phyloP scores from a whole-genome alignment of 208 protist genomes.

The Trypanosoma cruzi region DNA sequence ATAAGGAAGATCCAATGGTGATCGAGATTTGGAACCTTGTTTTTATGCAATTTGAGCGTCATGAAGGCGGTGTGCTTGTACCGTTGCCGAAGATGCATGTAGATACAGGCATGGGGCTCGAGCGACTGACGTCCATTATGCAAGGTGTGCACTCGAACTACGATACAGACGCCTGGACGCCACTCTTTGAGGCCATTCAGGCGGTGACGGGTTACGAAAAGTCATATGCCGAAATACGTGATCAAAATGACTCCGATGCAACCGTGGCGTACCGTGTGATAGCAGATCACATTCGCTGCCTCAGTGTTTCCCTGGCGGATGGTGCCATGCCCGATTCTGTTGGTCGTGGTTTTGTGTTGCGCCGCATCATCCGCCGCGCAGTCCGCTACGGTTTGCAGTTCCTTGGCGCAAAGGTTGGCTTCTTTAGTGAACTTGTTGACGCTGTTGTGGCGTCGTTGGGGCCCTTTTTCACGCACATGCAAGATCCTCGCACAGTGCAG shows the following conservation, averaged over 20 bases:
- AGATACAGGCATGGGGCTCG: constrained; percentile 99
- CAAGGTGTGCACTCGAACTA: constrained; percentile 98
- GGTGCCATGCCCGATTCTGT: constrained; percentile 95
- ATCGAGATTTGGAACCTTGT: constrained; percentile 99
- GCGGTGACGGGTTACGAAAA: constrained; percentile 86
- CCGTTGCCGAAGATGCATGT: constrained; percentile 94
- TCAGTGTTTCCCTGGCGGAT: constrained; percentile 97
- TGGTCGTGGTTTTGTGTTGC: constrained; percentile 97
- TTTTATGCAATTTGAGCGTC: constrained; percentile 99
- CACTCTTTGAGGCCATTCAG: constrained; percentile 97
- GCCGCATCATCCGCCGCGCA: constrained; percentile 97
- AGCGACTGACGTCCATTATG: constrained; percentile 97
- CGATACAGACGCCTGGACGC: constrained; percentile 98
- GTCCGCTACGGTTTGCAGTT: constrained; percentile 97
- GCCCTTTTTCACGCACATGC: constrained; percentile 95
- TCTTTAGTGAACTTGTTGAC: constrained; percentile 95
- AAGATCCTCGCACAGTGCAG: constrained; percentile 68
- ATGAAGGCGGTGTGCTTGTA: constrained; percentile 84
- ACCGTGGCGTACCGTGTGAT: constrained; percentile 98
- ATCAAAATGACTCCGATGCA: constrained; percentile 84
- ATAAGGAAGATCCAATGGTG: constrained; percentile 98
- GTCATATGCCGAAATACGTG: constrained; percentile 86
- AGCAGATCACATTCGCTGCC: constrained; percentile 99
- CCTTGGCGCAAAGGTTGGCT: constrained; percentile 92
- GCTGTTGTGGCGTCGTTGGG: constrained; percentile 92